Conservation (phyloP, 345 rosid genomes). For the Moricandia arvensis region DNA sequence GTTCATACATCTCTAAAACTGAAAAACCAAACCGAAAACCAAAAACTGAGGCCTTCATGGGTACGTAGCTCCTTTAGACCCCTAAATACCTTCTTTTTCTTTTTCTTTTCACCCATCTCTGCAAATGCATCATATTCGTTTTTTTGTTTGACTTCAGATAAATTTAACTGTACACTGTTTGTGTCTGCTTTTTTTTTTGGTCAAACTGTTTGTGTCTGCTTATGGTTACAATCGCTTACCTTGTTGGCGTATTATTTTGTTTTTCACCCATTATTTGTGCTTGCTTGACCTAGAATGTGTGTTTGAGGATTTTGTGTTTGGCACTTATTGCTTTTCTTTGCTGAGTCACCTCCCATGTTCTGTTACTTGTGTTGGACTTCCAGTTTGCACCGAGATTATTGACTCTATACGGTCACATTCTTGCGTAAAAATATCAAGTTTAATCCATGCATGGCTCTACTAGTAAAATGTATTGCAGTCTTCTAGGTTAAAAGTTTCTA, state of each 20-base stretch:
- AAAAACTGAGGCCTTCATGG: no score
- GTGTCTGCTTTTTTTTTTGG: no score
- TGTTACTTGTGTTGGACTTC: slow-evolving; percentile 18
- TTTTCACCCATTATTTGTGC: slow-evolving; percentile 10
- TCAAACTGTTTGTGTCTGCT: background rate
- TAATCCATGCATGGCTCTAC: no score
- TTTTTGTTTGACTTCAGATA: background rate
- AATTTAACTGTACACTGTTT: background rate
- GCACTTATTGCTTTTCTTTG: slow-evolving; percentile 9
- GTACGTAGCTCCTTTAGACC: background rate
- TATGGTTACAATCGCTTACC: slow-evolving; percentile 18
- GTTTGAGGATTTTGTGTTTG: slow-evolving; percentile 25
- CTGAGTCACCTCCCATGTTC: slow-evolving; percentile 21
- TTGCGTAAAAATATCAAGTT: no score
- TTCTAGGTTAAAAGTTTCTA: no score
- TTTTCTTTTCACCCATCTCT: background rate
- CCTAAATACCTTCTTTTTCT: background rate
- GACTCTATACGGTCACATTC: no score
- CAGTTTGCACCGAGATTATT: background rate
- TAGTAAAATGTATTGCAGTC: no score
- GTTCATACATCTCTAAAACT: no score
- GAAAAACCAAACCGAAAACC: no score
- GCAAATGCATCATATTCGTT: background rate
- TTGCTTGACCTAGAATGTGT: slow-evolving; percentile 6
- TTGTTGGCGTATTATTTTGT: slow-evolving; percentile 22